Base-by-base conservation (phyloP, 225 moss, liverwort and hornwort genomes). In the Thuidium tamariscinum region DNA sequence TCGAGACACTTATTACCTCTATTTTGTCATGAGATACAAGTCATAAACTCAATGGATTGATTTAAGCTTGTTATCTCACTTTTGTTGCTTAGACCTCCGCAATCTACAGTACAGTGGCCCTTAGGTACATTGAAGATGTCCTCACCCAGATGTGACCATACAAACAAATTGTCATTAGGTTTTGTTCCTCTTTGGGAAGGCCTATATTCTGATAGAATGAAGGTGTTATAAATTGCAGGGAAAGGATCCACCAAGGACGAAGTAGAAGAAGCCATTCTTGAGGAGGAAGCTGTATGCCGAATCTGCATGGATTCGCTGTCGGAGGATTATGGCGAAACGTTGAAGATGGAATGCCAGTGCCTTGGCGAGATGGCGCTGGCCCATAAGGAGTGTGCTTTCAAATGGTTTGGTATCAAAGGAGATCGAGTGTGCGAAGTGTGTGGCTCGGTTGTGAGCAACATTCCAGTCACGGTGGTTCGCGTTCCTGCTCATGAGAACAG, bases 391-490 rank as follows among this genome's bases (percentile, higher is more conserved):
- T 94, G 94, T 54, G 92, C 92, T 20, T 91, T 94, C 22, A 94
- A 94, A 84, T 94, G 94, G 94, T 94, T 94, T 85, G 92, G 89
- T 66, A 91, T 92, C 34, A 94, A 92, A 89, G 94, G 94, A 66
- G 88, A 94, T 75, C 91, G 91, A 62, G 87, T 92, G 37, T 94
- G 94, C 63, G 92, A 94, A 48, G 94, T 94, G 59, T 94, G 94
- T 81, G 92, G 94, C 79, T 89, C 89, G 72, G 83, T 89, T 34
- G 94, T 91, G 9, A 89, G 78, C 85, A 94, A 94, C 87, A 89
- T 94, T 63, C 92, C 92, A 56, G 91, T 94, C 72, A 94, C 92
- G 18, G 87, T 94, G 59, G 81, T 94, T 55, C 89, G 92, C 32
- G 77, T 89, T 83, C 87, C 90, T 84, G 89, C 75, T 60, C 73